Conservation (phyloP, 2,329 filamentous ascomycete species). For the Colletotrichum agaves region DNA sequence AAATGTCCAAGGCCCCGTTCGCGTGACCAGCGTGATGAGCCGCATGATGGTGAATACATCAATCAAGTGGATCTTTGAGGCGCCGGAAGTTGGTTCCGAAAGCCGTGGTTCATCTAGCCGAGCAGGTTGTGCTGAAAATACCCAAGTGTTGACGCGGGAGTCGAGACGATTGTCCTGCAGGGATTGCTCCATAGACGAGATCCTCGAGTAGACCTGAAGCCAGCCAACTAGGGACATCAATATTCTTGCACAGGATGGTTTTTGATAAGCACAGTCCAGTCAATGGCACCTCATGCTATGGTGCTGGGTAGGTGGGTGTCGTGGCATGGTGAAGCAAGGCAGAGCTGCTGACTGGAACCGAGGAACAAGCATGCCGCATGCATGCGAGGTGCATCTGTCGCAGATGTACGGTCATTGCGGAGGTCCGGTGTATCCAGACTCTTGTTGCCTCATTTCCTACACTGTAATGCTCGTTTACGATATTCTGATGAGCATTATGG, state of each 20-base stretch:
- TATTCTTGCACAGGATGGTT: neutral
- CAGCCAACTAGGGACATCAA: neutral
- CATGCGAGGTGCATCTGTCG: constrained; percentile 5
- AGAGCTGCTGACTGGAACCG: constrained; percentile 5
- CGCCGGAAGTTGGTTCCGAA: constrained; percentile 1
- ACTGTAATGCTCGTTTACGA: neutral
- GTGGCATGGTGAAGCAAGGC: neutral
- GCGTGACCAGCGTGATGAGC: constrained; percentile 7
- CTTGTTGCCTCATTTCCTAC: neutral
- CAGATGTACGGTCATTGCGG: constrained; percentile 28
- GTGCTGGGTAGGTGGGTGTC: neutral
- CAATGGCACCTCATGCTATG: constrained; percentile 6
- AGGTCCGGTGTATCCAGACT: neutral
- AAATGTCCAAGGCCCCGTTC: neutral
- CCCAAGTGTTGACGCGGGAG: neutral
- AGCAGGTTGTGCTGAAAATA: constrained; percentile 3
- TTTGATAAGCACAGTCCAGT: neutral
- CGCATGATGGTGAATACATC: constrained; percentile 19
- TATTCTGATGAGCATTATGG: neutral
- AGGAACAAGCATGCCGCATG: neutral
- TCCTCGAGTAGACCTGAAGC: neutral
- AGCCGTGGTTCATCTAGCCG: neutral
- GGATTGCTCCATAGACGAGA: neutral
- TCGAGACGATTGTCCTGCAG: neutral
- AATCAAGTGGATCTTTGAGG: constrained; percentile 3